Conservation (phyloP, 768 basidiomycete genomes). For the Xerocomus spinulosus region DNA sequence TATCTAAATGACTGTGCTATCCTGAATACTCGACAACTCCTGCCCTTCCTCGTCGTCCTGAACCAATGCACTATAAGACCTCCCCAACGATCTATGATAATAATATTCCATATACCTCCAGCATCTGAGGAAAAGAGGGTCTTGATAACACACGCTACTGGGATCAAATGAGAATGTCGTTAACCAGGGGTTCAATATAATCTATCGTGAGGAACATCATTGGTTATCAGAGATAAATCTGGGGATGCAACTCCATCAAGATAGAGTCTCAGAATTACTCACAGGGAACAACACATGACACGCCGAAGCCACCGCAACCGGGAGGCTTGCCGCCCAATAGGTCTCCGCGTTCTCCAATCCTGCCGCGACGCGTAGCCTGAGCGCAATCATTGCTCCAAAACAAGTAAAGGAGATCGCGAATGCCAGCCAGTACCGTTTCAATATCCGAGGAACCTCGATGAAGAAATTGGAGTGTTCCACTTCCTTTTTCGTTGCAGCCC, state of each 20-base stretch:
- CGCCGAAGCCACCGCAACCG: constrained; percentile 61
- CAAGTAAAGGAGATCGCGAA: constrained; percentile 50
- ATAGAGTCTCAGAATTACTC: constrained; percentile 6
- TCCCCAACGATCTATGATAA: no score
- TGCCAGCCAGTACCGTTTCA: constrained; percentile 71
- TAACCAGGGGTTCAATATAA: constrained; percentile 84
- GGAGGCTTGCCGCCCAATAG: constrained; percentile 72
- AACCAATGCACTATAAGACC: no score
- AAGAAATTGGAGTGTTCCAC: constrained; percentile 89
- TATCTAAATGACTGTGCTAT: no score
- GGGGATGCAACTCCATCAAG: no score
- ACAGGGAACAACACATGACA: constrained; percentile 76
- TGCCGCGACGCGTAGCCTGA: constrained; percentile 49
- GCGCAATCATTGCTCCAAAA: constrained; percentile 52
- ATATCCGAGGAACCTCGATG: constrained; percentile 81
- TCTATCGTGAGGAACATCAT: constrained; percentile 32
- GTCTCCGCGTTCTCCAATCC: constrained; percentile 59
- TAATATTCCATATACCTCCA: neutral
- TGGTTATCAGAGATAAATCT: neutral
- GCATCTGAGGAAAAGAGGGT: neutral
- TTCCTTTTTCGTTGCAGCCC: constrained; percentile 71
- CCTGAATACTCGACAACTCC: no score
- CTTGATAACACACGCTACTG: no score
- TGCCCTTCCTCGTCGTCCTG: no score
- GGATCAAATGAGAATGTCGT: constrained; percentile 67